Conservation (phyloP, 164 flowering plant genomes). For the Euptelea pleiosperma region DNA sequence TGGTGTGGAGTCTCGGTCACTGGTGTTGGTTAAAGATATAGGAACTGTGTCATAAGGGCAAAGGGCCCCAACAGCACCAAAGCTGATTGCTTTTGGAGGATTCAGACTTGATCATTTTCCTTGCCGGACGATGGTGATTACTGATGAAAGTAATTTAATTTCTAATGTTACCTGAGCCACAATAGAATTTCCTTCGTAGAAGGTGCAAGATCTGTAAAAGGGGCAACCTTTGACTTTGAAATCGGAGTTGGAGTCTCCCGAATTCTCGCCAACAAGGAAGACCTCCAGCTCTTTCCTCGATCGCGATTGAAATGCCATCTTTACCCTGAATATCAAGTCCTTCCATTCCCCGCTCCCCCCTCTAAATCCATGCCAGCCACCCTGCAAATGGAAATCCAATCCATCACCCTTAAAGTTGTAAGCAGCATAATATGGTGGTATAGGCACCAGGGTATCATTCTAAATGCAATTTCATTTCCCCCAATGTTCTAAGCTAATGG, state of each 20-base stretch:
- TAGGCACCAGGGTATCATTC: neutral
- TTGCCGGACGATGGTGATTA: neutral
- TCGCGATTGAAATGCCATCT: constrained; percentile 28
- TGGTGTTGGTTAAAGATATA: too few relatives aligned
- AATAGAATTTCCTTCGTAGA: constrained; percentile 51
- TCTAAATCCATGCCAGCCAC: constrained; percentile 53
- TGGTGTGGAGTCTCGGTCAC: too few relatives aligned
- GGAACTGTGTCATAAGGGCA: too few relatives aligned
- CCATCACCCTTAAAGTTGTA: neutral
- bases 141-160: neutral
- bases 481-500: neutral
- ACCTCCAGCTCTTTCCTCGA: constrained; percentile 47
- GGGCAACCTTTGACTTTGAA: constrained; percentile 46
- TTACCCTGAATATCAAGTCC: constrained; percentile 42
- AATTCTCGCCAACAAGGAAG: constrained; percentile 28
- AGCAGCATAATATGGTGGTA: too few relatives aligned
- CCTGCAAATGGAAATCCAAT: constrained; percentile 21
- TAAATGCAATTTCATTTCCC: neutral
- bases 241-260: constrained; percentile 17
- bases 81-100: too few relatives aligned
- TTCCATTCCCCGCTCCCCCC: constrained; percentile 29
- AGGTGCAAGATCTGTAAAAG: constrained; percentile 65
- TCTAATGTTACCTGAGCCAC: constrained; percentile 60
- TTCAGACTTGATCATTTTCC: too few relatives aligned
- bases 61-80: too few relatives aligned